phyloP scores from a whole-genome alignment of 305 asterid genomes.

The Solanum hybrid region DNA sequence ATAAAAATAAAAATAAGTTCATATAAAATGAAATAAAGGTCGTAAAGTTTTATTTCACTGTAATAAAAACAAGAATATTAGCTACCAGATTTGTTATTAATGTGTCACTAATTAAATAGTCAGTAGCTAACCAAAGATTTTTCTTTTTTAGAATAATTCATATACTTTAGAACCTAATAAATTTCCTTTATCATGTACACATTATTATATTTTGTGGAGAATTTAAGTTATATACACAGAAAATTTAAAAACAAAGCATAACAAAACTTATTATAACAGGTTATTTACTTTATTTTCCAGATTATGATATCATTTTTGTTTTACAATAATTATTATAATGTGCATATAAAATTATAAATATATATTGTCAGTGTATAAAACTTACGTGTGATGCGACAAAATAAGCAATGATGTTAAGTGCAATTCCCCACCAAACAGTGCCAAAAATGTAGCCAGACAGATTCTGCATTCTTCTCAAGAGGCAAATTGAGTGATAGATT shows the following conservation, averaged over 20 bases:
- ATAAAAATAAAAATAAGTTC: too few species aligned
- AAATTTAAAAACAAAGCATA: background rate
- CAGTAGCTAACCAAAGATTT: background rate
- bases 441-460: constrained; percentile 86
- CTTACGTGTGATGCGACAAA: constrained; percentile 92
- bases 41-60: background rate
- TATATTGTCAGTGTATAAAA: background rate
- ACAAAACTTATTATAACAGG: background rate
- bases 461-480: constrained; percentile 73
- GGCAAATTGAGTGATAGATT: constrained; percentile 75
- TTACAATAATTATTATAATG: background rate
- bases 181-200: background rate
- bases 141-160: background rate
- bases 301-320: background rate
- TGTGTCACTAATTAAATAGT: background rate
- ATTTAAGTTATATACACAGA: background rate
- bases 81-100: background rate
- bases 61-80: background rate
- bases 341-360: too few species aligned
- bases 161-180: background rate
- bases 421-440: constrained; percentile 98
- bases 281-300: too few species aligned
- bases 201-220: background rate
- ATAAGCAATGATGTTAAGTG: constrained; percentile 87
- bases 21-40: too few species aligned